A percentile compares a stretch with the other conserved stretches of the same genome.
Evolutionary conservation across 2,329 filamentous ascomycete species (phyloP).

Genomic region (Sphaerulina musiva): DNA sequence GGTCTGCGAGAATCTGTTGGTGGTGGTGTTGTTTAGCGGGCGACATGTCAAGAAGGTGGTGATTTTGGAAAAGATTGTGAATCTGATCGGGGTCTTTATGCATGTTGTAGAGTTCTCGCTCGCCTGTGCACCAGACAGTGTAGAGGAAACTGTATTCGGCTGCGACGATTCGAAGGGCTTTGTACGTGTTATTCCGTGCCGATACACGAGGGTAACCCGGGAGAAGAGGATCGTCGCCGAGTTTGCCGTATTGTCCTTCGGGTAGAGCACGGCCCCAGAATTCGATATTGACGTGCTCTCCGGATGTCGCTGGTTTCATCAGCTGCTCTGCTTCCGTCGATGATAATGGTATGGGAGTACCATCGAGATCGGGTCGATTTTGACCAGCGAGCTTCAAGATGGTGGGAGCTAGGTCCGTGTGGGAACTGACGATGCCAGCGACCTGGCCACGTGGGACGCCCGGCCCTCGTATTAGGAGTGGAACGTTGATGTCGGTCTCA

Average conservation of each 20-base stretch:
- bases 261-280: conserved; percentile 34
- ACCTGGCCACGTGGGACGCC: conserved; percentile 27
- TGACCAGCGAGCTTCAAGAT: conserved; percentile 33
- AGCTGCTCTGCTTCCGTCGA: conserved; percentile 8
- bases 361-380: conserved; percentile 33
- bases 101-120: conserved; percentile 58
- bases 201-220: conserved; percentile 9
- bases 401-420: conserved; percentile 37
- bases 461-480: conserved; percentile 36
- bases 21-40: too few species aligned
- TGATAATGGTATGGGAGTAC: conserved; percentile 32
- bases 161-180: conserved; percentile 26
- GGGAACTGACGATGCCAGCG: conserved; percentile 32
- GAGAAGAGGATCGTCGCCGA: conserved; percentile 16
- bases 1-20: too few species aligned
- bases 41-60: too few species aligned
- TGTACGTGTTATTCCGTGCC: conserved; percentile 30
- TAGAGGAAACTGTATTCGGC: conserved; percentile 55
- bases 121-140: conserved; percentile 62
- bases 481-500: conserved; percentile 37
- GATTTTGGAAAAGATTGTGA: conserved; percentile 20
- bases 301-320: conserved; percentile 9
- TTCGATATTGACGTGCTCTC: conserved; percentile 37
- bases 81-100: conserved; percentile 22
- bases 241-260: conserved; percentile 27